Evolutionary conservation across 1,139 yeast genomes (phyloP).

Genomic region (Suhomyces bokatorum): DNA sequence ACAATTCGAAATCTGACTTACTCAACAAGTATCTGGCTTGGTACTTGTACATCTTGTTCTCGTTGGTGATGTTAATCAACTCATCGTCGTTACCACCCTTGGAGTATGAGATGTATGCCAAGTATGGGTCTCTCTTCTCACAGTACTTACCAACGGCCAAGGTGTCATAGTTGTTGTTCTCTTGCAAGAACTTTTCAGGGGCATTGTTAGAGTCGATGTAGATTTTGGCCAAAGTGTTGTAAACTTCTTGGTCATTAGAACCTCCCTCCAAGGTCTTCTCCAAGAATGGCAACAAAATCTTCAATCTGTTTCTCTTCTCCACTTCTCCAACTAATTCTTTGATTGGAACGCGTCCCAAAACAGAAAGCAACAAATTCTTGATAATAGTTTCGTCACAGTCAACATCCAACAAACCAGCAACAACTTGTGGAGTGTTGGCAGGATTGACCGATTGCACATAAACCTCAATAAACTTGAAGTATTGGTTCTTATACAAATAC

Average conservation of each 20-base stretch:
- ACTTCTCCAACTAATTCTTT: constrained; percentile 89
- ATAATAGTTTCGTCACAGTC: constrained; percentile 94
- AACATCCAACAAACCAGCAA: constrained; percentile 94
- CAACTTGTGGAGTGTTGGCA: constrained; percentile 90
- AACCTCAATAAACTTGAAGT: constrained; percentile 93
- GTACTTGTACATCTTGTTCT: constrained; percentile 96
- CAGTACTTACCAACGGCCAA: constrained; percentile 96
- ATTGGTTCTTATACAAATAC: constrained; percentile 91
- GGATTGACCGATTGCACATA: constrained; percentile 98
- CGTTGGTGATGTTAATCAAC: constrained; percentile 87
- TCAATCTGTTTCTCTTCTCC: constrained; percentile 92
- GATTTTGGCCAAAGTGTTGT: constrained; percentile 93
- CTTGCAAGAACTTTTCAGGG: constrained; percentile 94
- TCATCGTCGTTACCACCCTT: constrained; percentile 92
- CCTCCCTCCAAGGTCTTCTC: constrained; percentile 90
- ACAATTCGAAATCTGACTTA: constrained; percentile 79
- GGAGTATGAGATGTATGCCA: constrained; percentile 95
- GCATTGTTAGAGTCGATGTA: constrained; percentile 96
- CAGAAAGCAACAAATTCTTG: constrained; percentile 77
- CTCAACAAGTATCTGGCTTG: constrained; percentile 92
- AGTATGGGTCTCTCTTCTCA: constrained; percentile 97
- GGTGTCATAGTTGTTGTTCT: constrained; percentile 86
- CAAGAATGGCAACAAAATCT: constrained; percentile 86
- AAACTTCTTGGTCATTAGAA: constrained; percentile 86
- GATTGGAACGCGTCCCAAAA: constrained; percentile 92